These are phyloP conservation scores for Phytopythium sindhum DNA, from an alignment of 352 stramenopile species.

Conservation along the genomic window DNA sequence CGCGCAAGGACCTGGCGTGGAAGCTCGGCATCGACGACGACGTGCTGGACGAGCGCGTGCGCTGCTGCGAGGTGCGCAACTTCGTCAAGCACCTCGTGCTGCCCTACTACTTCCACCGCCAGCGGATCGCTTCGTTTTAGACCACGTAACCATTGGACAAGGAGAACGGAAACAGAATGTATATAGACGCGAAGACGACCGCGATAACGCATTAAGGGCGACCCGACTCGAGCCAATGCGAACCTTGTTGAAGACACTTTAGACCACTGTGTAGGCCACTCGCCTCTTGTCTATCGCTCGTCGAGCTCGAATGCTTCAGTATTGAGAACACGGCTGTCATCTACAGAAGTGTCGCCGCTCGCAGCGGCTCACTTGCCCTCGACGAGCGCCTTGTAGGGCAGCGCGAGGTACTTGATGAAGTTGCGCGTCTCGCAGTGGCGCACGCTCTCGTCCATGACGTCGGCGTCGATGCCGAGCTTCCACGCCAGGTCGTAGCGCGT, in stretches of 20 bases:
- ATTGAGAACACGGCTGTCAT: neutral
- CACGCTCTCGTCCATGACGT: conserved; percentile 67
- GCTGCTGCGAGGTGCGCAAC: conserved; percentile 77
- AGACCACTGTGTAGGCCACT: neutral
- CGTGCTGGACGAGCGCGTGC: conserved; percentile 78
- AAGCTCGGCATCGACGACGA: conserved; percentile 70
- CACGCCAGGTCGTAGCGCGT: conserved; percentile 56
- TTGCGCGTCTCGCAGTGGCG: conserved; percentile 70
- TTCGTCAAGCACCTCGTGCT: conserved; percentile 84
- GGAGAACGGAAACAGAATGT: neutral
- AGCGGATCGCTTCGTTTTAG: conserved; percentile 1
- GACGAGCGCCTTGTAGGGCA: conserved; percentile 37
- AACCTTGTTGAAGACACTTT: neutral
- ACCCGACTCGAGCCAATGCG: neutral
- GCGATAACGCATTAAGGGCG: neutral
- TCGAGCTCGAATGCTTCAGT: neutral
- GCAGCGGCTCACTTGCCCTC: neutral
- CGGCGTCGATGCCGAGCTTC: conserved; percentile 54
- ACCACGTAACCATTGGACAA: neutral
- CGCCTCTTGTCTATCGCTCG: neutral
- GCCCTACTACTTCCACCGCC: conserved; percentile 43
- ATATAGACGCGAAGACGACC: neutral
- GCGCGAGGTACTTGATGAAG: conserved; percentile 66
- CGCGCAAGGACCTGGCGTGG: conserved; percentile 78
- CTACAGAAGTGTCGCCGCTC: neutral